phyloP scores from a whole-genome alignment of 164 flowering plant genomes.

The Kalanchoe fedtschenkoi region DNA sequence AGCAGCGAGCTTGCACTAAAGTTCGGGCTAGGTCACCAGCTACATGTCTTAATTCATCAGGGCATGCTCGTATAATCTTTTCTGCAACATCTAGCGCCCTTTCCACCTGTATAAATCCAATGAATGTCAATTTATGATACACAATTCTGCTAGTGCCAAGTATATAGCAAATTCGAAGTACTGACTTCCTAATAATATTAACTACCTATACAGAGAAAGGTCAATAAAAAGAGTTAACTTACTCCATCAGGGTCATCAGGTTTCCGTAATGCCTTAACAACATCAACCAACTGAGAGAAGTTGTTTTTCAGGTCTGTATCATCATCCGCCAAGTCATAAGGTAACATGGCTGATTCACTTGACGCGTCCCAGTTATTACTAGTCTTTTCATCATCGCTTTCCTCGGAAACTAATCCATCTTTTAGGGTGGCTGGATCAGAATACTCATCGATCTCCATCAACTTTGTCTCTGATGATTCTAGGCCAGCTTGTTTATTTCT shows the following conservation, averaged over 20 bases:
- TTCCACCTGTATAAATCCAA: conserved; percentile 65
- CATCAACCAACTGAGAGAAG: conserved; percentile 74
- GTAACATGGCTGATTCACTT: conserved; percentile 74
- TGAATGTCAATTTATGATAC: neutral
- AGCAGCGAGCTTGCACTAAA: conserved; percentile 83
- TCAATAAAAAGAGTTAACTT: conserved; percentile 22
- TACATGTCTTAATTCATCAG: conserved; percentile 73
- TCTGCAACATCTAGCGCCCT: conserved; percentile 87
- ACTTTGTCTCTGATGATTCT: conserved; percentile 21
- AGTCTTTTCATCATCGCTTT: conserved; percentile 41
- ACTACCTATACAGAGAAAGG: conserved; percentile 15
- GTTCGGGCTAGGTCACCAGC: conserved; percentile 70
- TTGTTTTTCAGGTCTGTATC: conserved; percentile 63
- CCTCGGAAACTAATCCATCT: conserved; percentile 28
- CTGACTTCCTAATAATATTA: neutral
- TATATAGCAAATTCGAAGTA: neutral
- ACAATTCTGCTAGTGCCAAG: no score
- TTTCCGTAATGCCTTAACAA: conserved; percentile 76
- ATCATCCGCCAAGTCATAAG: conserved; percentile 91
- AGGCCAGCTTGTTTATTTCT: conserved; percentile 22
- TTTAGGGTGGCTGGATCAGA: conserved; percentile 63
- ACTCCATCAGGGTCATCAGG: conserved; percentile 92
- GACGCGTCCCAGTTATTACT: conserved; percentile 58
- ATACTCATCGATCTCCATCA: conserved; percentile 77
- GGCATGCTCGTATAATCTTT: conserved; percentile 77